These are phyloP conservation scores for Colletotrichum lentis DNA, from an alignment of 2,329 filamentous ascomycete species.

Conservation along the genomic window DNA sequence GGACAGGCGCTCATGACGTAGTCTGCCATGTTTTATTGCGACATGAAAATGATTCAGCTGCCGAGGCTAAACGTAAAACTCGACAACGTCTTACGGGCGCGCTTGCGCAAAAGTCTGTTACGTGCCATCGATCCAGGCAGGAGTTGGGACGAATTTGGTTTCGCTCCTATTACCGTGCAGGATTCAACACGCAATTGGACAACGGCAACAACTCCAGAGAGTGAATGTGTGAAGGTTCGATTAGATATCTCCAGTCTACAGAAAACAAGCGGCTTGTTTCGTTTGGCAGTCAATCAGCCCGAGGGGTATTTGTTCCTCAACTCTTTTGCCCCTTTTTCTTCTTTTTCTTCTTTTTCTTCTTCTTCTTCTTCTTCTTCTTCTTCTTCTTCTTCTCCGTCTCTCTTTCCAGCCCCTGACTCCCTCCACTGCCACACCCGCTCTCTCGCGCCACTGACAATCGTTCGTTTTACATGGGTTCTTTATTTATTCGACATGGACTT, in stretches of 20 bases:
- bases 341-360: not conserved
- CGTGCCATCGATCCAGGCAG: not conserved
- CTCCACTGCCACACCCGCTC: too few relatives aligned
- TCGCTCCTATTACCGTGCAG: not conserved
- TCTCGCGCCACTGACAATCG: not conserved
- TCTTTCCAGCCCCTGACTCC: too few relatives aligned
- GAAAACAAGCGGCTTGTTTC: not conserved
- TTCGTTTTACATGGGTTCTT: not conserved
- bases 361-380: not conserved
- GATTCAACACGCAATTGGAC: too few relatives aligned
- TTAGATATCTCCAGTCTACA: slow-evolving; percentile 13
- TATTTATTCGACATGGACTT: slow-evolving; percentile 51
- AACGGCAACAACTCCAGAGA: not conserved
- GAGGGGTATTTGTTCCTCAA: slow-evolving; percentile 25
- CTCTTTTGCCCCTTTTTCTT: not conserved
- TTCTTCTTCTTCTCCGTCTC: too few relatives aligned
- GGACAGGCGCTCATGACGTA: not conserved
- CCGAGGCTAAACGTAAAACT: not conserved
- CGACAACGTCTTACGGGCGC: not conserved
- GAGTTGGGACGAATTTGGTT: not conserved
- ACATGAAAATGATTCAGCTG: not conserved
- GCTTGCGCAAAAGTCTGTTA: not conserved
- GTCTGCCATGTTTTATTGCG: not conserved
- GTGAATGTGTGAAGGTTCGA: not conserved
- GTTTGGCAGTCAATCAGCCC: not conserved